Evolutionary conservation across 2,329 filamentous ascomycete species (phyloP).

Genomic region (Teratosphaeria nubilosa): DNA sequence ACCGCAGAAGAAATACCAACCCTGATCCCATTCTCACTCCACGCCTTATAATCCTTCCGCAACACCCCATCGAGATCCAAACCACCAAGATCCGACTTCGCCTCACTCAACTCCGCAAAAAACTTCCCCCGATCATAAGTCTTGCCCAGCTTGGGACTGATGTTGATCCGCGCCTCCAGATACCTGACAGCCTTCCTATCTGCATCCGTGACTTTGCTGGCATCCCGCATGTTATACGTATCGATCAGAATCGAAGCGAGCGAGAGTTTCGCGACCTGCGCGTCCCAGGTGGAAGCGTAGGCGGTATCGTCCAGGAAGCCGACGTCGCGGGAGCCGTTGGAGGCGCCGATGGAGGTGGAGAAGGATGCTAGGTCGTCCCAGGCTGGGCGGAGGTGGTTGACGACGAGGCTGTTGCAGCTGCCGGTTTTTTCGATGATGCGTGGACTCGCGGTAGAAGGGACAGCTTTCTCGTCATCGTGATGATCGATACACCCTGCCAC

Average conservation of each 20-base stretch:
- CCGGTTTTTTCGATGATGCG: slow-evolving; percentile 57
- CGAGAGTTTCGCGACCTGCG: slow-evolving; percentile 55
- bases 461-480: slow-evolving; percentile 59
- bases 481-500: slow-evolving; percentile 66
- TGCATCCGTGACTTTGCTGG: slow-evolving; percentile 53
- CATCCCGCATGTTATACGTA: slow-evolving; percentile 51
- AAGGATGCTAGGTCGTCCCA: slow-evolving; percentile 46
- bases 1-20: slow-evolving; percentile 61
- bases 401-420: slow-evolving; percentile 63
- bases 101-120: slow-evolving; percentile 48
- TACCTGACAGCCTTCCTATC: slow-evolving; percentile 51
- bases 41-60: slow-evolving; percentile 78
- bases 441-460: slow-evolving; percentile 42
- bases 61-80: slow-evolving; percentile 58
- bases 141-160: slow-evolving; percentile 21
- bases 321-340: slow-evolving; percentile 29
- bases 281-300: slow-evolving; percentile 37
- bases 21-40: slow-evolving; percentile 46
- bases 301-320: slow-evolving; percentile 27
- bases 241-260: slow-evolving; percentile 66
- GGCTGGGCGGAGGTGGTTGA: slow-evolving; percentile 45
- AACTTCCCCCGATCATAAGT: slow-evolving; percentile 47
- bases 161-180: slow-evolving; percentile 46
- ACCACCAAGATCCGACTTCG: slow-evolving; percentile 57
- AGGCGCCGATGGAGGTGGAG: slow-evolving; percentile 32